Base-by-base conservation (phyloP, 768 basidiomycete species). In the Pleurotus salmoneostramineus region DNA sequence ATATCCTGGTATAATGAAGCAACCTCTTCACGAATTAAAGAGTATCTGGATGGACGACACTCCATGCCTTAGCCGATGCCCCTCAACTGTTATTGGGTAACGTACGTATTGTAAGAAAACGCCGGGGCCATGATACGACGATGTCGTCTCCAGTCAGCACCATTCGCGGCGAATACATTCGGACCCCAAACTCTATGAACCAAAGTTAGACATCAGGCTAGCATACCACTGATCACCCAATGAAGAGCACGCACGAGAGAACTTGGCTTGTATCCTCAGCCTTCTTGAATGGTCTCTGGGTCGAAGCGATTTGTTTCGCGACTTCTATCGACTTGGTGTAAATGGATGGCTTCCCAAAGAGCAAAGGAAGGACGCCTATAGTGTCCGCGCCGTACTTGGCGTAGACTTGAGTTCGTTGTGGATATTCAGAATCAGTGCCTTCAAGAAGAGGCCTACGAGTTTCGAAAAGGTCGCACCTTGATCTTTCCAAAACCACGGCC, bases 261-360 rank as follows among this genome's bases (percentile, higher is more conserved):
- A 69, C 61, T 10, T 17, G 55, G 58, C 68, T 74, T 10, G 69
- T 67, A 14, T 46, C 45, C 46, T 66, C 61, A 2, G 78, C 74
- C 60, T 82, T 82, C 44, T 71, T 56, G 43, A 76, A 80, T 47
- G 63, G 71, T 0, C 69, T 68, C 49, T 72, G 76, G 5, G 77
- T 77, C 1, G 62, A 64, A 5, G 68, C 64, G 15, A 80, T 70
- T 64, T 81, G 81, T 6, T 77, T 71, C 10, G 71, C 74, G 4
- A 81, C 74, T 43, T 81, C 77, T 17, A 82, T 56, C 55, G 79
- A 81, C n/a, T 74, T 69, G 3, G 77, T 78, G 60, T 73, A 78
- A 21, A 81, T 64, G 0, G 64, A 63, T 1, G 77, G 69, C 2
- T 56, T 52, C 0, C 79, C 79, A 1, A 61, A 58, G 0, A 81